Base-by-base conservation (phyloP, 805 yeast genomes). In the Candida mattraensis region DNA sequence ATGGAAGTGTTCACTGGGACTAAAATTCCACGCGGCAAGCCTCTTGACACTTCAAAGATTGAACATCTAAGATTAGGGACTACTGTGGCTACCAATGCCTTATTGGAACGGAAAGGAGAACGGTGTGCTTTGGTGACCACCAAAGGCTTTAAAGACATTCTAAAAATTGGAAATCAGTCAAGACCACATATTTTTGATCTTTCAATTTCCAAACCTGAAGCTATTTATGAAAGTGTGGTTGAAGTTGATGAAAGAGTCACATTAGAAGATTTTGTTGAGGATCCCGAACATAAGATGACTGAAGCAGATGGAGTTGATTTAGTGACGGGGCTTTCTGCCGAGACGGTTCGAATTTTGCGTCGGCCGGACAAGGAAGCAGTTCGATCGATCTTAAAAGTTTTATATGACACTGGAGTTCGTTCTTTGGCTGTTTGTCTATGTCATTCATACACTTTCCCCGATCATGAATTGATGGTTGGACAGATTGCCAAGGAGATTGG, bases 21-120 rank as follows among this genome's bases (percentile, higher is more conserved):
- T 5, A 31, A 54, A 7, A 83, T 85, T 33, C 81, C 88, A 3
- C 68, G 85, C 33, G 75, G 76, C 7, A 58, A 59, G 23, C 78
- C 76, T 3, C 60, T 88, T 40, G 87, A 82, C 40, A 70, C 86
- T 1, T 69, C 78, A 3, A 61, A 63, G 3, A 83, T 87, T 24
- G 78, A 76, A 35, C 74, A 80, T 27, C 77, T 88, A 30, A 69
- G 95, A 37, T 81, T 89, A 84, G 97, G 97, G 3, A 88, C 97
- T 4, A 89, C 97, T 0, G 93, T 88, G 8, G 98, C 99, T 2
- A 91, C 98, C 6, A 91, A 91, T 63, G 96, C 98, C 1, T 70
- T 93, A 21, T 69, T 91, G 41, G 98, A 91, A 55, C 72, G 98
- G 44, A 88, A 88, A 54, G 99, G 98, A 33, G 94, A 88, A 39